phyloP scores from a whole-genome alignment of 768 basidiomycete species.

The Flagelloscypha sp. region DNA sequence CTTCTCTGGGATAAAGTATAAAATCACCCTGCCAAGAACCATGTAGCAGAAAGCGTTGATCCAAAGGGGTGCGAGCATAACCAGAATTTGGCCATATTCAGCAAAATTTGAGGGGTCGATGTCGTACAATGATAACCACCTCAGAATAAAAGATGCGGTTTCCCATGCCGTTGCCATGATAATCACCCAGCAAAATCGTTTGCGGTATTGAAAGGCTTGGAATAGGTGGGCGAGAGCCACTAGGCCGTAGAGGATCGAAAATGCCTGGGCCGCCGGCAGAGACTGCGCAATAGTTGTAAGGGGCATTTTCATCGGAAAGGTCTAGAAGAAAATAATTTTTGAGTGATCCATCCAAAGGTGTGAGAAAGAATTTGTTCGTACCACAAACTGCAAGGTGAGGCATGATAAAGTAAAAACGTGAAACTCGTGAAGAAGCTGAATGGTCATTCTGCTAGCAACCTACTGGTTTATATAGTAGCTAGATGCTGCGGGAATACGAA shows the following conservation, averaged over 20 bases:
- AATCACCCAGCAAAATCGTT: slow-evolving; percentile 18
- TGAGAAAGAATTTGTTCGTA: no score
- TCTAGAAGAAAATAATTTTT: background rate
- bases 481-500: no score
- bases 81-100: slow-evolving; percentile 13
- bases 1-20: slow-evolving; percentile 15
- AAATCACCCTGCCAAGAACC: slow-evolving; percentile 14
- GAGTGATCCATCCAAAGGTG: no score
- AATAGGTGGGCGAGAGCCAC: slow-evolving; percentile 9
- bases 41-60: slow-evolving; percentile 19
- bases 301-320: slow-evolving; percentile 6
- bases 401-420: no score
- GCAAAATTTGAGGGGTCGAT: slow-evolving; percentile 5
- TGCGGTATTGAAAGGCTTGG: slow-evolving; percentile 15
- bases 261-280: slow-evolving; percentile 14
- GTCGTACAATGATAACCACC: slow-evolving; percentile 8
- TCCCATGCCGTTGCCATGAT: slow-evolving; percentile 16
- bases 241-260: slow-evolving; percentile 15
- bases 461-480: no score
- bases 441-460: no score
- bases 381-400: no score
- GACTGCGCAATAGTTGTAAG: slow-evolving; percentile 16
- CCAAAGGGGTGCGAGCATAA: slow-evolving; percentile 18
- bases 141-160: slow-evolving; percentile 12
- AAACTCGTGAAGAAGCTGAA: no score